Percentiles rank a stretch among this genome's conserved stretches.
These are phyloP conservation scores for Leccinum uliginosum DNA, from an alignment of 768 basidiomycete species.

Conservation along the genomic window DNA sequence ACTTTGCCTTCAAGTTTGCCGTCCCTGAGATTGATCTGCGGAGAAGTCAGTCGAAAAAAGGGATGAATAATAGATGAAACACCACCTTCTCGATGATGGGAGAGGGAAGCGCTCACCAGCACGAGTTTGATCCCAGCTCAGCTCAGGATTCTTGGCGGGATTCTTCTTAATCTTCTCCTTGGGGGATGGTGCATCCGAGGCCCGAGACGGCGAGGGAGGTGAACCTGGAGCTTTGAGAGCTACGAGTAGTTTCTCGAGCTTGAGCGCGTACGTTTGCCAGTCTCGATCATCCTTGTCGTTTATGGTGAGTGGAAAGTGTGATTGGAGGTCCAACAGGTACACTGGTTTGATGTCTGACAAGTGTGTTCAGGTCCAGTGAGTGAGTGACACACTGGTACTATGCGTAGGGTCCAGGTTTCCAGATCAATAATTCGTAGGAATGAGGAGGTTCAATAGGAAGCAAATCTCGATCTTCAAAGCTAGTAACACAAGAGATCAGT, in stretches of 20 bases:
- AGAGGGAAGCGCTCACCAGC: slow-evolving; percentile 8
- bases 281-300: not conserved
- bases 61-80: not conserved
- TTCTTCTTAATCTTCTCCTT: slow-evolving; percentile 29
- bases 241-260: slow-evolving; percentile 24
- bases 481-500: slow-evolving; percentile 23
- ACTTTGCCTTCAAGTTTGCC: slow-evolving; percentile 93
- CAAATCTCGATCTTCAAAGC: slow-evolving; percentile 72
- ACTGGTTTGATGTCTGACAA: slow-evolving; percentile 19
- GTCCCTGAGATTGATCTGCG: slow-evolving; percentile 95
- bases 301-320: slow-evolving; percentile 18
- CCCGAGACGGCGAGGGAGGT: not conserved
- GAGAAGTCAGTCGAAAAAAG: slow-evolving; percentile 9
- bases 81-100: slow-evolving; percentile 88
- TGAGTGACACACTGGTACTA: no score
- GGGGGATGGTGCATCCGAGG: slow-evolving; percentile 12
- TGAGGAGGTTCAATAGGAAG: no score
- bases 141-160: slow-evolving; percentile 10
- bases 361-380: no score
- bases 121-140: slow-evolving; percentile 22
- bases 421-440: no score
- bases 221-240: slow-evolving; percentile 13
- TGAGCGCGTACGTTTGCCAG: slow-evolving; percentile 28
- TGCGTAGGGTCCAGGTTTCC: no score
- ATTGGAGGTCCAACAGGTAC: slow-evolving; percentile 25